Evolutionary conservation across 2,329 filamentous ascomycete species (phyloP).

Genomic region (Trichoderma sp.): DNA sequence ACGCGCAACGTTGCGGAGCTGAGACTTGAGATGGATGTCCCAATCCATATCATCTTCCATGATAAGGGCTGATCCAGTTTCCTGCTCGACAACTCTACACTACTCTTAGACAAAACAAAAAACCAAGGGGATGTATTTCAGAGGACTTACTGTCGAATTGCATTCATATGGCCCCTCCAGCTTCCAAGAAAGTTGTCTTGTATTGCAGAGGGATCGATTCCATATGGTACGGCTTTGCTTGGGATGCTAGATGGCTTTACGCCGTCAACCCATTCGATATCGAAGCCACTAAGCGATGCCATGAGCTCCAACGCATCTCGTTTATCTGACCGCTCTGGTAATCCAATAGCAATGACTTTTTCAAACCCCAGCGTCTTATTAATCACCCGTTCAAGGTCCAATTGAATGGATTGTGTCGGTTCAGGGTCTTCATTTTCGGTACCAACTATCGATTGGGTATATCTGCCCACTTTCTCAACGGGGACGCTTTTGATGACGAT

Average conservation of each 20-base stretch:
- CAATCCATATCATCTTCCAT: slow-evolving; percentile 47
- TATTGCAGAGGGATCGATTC: slow-evolving; percentile 28
- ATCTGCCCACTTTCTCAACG: too few relatives aligned
- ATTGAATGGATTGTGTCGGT: background rate
- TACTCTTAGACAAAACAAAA: background rate
- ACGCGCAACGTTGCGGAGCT: slow-evolving; percentile 20
- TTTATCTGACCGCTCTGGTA: slow-evolving; percentile 49
- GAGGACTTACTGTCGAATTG: slow-evolving; percentile 30
- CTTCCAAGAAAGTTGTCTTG: slow-evolving; percentile 39
- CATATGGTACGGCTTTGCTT: slow-evolving; percentile 38
- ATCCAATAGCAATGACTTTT: slow-evolving; percentile 51
- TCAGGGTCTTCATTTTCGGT: background rate
- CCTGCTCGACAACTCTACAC: slow-evolving; percentile 33
- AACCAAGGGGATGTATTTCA: background rate
- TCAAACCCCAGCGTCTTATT: slow-evolving; percentile 37
- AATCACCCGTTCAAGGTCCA: background rate
- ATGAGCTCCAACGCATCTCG: slow-evolving; percentile 49
- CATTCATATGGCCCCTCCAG: slow-evolving; percentile 43
- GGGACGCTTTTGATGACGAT: background rate
- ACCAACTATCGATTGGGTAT: background rate
- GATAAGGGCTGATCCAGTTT: slow-evolving; percentile 40
- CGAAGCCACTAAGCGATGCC: slow-evolving; percentile 44
- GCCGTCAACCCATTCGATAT: slow-evolving; percentile 48
- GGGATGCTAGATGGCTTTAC: slow-evolving; percentile 38
- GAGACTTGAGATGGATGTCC: slow-evolving; percentile 38